Evolutionary conservation across 139 green algal species (phyloP).

Genomic region (Closterium sp.): DNA sequence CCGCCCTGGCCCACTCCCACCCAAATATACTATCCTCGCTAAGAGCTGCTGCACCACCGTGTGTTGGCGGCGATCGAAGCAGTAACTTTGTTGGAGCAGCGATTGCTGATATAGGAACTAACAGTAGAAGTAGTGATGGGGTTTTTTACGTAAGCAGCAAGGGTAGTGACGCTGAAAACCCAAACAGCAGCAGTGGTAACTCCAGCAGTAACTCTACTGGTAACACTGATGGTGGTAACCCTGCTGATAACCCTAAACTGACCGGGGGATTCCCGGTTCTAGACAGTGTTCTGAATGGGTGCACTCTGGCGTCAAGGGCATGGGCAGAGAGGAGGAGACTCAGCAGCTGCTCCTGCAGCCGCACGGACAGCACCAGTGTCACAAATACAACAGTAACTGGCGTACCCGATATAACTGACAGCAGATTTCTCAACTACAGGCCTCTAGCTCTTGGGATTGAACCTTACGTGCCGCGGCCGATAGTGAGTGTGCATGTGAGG

Average conservation of each 20-base stretch:
- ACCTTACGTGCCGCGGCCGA: slow-evolving; percentile 27
- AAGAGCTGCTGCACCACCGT: background rate
- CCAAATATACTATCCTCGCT: background rate
- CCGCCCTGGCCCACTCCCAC: background rate
- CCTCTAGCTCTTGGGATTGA: background rate
- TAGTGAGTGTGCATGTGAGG: slow-evolving; percentile 34
- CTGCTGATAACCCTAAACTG: background rate
- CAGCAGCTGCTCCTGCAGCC: background rate
- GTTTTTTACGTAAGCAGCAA: background rate
- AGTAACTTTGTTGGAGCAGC: background rate
- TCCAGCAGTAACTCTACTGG: background rate
- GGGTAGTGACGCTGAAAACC: background rate
- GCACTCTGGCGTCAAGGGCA: background rate
- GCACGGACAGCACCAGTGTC: background rate
- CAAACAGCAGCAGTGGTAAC: background rate
- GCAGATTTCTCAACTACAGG: background rate
- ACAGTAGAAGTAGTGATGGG: background rate
- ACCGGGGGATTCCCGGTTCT: background rate
- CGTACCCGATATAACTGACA: background rate
- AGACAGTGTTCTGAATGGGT: background rate
- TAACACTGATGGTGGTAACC: background rate
- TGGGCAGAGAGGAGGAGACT: background rate
- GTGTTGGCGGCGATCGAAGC: background rate
- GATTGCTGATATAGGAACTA: no score
- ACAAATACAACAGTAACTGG: background rate